Percentiles rank a stretch among this genome's conserved stretches.
phyloP scores from a whole-genome alignment of 345 rosid genomes.

The Linum trigynum region DNA sequence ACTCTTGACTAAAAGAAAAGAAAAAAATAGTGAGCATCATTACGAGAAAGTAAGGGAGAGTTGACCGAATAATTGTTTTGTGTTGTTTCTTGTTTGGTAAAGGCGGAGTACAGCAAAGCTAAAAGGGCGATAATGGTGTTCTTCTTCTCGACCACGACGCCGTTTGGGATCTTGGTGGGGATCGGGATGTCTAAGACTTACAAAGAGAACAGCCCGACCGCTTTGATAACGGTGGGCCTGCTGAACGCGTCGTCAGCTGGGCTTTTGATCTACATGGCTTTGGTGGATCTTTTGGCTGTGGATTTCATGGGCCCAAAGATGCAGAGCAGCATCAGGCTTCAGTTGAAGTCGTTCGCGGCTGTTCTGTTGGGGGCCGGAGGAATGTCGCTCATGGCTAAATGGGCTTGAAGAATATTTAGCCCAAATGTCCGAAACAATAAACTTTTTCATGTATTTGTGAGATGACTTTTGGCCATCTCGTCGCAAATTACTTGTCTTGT shows the following conservation, averaged over 20 bases:
- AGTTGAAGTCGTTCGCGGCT: neutral
- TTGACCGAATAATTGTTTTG: neutral
- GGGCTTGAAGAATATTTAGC: neutral
- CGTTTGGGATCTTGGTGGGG: neutral
- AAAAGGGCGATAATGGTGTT: conserved; percentile 1
- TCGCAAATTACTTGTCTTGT: no score
- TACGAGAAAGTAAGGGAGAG: neutral
- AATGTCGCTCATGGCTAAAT: conserved; percentile 5
- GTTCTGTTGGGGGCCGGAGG: conserved; percentile 1
- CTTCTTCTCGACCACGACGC: conserved; percentile 1
- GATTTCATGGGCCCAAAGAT: conserved; percentile 3
- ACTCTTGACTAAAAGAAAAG: no score
- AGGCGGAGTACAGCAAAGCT: neutral
- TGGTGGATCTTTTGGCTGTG: neutral
- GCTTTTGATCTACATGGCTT: conserved; percentile 4
- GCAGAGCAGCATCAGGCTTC: conserved; percentile 2
- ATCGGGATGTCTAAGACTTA: neutral
- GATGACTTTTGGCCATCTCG: no score
- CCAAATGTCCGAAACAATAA: no score
- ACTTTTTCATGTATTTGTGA: no score
- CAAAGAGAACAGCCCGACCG: conserved; percentile 5
- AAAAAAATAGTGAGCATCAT: no score
- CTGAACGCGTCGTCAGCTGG: conserved; percentile 3
- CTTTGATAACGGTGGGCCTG: neutral
- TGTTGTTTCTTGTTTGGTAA: neutral